Conservation (phyloP, 2,329 filamentous ascomycete genomes). For the Xylariomycetidae sp. region DNA sequence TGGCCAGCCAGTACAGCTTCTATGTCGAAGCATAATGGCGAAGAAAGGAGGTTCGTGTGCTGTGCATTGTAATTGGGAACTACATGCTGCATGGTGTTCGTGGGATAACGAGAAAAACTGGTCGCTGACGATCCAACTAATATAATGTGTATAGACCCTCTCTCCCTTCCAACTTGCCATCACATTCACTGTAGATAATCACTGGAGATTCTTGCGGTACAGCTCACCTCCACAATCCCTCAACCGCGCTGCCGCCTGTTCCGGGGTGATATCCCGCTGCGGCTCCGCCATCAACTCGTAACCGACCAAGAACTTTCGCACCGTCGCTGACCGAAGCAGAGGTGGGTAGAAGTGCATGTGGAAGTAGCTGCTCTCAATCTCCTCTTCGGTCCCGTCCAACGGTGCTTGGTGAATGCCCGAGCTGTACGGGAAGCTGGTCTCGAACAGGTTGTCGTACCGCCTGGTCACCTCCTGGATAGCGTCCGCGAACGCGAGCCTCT, state of each 20-base stretch:
- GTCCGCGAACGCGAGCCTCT: constrained; percentile 73
- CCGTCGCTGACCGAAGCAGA: constrained; percentile 83
- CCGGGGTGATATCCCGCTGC: constrained; percentile 96
- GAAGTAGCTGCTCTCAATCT: constrained; percentile 83
- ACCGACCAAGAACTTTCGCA: constrained; percentile 93
- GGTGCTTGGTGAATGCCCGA: constrained; percentile 97
- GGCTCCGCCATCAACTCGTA: constrained; percentile 97
- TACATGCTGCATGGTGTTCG: no score
- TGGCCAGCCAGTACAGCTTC: constrained; percentile 61
- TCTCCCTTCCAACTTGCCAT: no score
- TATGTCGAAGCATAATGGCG: constrained; percentile 52
- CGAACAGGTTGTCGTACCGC: constrained; percentile 94
- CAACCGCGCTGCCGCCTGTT: constrained; percentile 81
- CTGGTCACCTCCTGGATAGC: constrained; percentile 83
- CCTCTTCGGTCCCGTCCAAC: constrained; percentile 72
- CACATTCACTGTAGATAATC: no score
- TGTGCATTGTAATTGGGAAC: no score
- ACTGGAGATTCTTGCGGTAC: constrained; percentile 64
- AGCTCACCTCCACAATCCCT: constrained; percentile 74
- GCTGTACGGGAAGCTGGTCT: constrained; percentile 95
- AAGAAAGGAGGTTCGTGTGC: background rate
- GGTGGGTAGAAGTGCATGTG: constrained; percentile 99
- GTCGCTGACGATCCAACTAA: no score
- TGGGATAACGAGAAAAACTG: no score
- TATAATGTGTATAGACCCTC: no score